phyloP scores from a whole-genome alignment of 345 rosid genomes.

The Barbarea vulgaris region DNA sequence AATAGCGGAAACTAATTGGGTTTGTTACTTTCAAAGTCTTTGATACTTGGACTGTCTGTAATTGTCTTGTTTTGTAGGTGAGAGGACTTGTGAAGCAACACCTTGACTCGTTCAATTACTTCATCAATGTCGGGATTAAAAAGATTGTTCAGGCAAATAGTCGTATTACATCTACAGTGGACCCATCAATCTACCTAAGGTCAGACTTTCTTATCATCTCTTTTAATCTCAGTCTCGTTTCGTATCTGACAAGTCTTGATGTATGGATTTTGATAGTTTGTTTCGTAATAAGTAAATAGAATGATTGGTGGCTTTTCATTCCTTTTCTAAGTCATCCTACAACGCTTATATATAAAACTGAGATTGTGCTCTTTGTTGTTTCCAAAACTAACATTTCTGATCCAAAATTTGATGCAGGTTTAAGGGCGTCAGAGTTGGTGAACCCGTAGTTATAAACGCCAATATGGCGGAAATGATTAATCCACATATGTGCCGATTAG shows the following conservation, averaged over 20 bases:
- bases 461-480: slow-evolving; percentile 43
- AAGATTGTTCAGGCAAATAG: slow-evolving; percentile 86
- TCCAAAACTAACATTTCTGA: background rate
- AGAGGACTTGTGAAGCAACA: slow-evolving; percentile 97
- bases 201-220: background rate
- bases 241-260: background rate
- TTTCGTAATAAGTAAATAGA: background rate
- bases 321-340: background rate
- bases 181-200: slow-evolving; percentile 69
- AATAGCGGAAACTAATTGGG: background rate
- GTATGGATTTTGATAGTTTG: background rate
- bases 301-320: background rate
- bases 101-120: slow-evolving; percentile 85
- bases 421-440: slow-evolving; percentile 67
- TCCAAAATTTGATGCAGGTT: slow-evolving; percentile 54
- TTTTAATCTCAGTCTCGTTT: background rate
- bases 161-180: slow-evolving; percentile 49
- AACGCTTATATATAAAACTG: background rate
- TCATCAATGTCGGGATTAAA: slow-evolving; percentile 70
- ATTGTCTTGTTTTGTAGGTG: slow-evolving; percentile 47
- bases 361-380: slow-evolving; percentile 9
- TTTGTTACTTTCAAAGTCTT: slow-evolving; percentile 3
- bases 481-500: slow-evolving; percentile 85
- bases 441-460: slow-evolving; percentile 49
- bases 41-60: background rate